Conservation (phyloP, 306 rosid genomes). For the Prinsepia uniflora region DNA sequence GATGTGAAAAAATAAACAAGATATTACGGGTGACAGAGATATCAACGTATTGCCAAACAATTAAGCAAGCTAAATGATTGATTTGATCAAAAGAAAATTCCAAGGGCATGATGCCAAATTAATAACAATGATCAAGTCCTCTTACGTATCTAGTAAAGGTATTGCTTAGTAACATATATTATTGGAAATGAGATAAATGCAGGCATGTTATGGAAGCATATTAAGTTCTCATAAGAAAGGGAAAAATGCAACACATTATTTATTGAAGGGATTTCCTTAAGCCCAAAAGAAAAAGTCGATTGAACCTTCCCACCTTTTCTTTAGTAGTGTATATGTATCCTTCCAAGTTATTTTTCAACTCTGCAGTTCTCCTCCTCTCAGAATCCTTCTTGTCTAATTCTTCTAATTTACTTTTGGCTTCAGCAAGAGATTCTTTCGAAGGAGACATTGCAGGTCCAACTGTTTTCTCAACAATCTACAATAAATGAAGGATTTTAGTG, state of each 20-base stretch:
- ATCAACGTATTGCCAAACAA: neutral
- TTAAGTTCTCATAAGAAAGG: neutral
- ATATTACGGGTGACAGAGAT: neutral
- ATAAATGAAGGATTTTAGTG: neutral
- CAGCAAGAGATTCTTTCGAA: constrained; percentile 62
- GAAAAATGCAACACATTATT: neutral
- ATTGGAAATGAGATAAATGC: neutral
- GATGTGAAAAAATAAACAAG: neutral
- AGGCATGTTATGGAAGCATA: neutral
- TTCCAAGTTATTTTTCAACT: constrained; percentile 85
- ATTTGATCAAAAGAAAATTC: neutral
- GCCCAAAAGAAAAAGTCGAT: neutral
- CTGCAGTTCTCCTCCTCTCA: constrained; percentile 92
- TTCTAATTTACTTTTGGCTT: constrained; percentile 72
- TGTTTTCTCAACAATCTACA: constrained; percentile 71
- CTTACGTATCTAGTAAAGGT: neutral
- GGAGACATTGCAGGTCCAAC: constrained; percentile 61
- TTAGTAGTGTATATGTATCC: constrained; percentile 83
- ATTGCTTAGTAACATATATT: neutral
- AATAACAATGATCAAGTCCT: constrained; percentile 7
- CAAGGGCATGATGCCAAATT: neutral
- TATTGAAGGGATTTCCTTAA: neutral
- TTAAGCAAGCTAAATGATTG: neutral
- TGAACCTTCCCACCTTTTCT: constrained; percentile 64
- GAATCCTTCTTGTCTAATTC: constrained; percentile 79